phyloP scores from a whole-genome alignment of 148 eudicot species.

The Persicaria tinctoria region DNA sequence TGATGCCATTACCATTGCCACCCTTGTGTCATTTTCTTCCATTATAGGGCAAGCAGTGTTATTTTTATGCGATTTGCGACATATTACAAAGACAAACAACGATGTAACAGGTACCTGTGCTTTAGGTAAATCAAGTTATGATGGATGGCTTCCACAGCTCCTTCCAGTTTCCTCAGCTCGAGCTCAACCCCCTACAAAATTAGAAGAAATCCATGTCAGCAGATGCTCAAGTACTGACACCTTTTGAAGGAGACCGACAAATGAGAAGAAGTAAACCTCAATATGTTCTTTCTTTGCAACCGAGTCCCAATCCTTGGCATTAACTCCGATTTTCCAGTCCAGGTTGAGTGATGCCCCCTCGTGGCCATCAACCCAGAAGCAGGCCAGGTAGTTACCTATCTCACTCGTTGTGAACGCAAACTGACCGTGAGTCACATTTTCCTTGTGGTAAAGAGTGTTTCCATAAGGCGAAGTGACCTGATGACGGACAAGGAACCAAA shows the following conservation, averaged over 20 bases:
- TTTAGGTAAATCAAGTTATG: constrained; percentile 52
- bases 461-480: constrained; percentile 67
- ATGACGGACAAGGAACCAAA: neutral
- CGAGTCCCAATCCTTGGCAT: constrained; percentile 77
- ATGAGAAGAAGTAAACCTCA: constrained; percentile 14
- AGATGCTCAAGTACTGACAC: neutral
- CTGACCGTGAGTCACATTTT: constrained; percentile 57
- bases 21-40: neutral
- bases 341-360: constrained; percentile 39
- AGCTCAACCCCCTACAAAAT: constrained; percentile 63
- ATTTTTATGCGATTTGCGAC: too few species aligned
- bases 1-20: neutral
- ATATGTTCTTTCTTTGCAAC: constrained; percentile 73
- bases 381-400: constrained; percentile 58
- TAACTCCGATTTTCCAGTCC: constrained; percentile 68
- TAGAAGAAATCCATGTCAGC: neutral
- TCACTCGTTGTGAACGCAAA: constrained; percentile 64
- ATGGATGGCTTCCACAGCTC: constrained; percentile 50
- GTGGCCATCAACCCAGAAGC: constrained; percentile 52
- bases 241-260: neutral
- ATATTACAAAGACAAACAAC: too few species aligned
- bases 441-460: constrained; percentile 41
- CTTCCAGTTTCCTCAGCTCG: constrained; percentile 73
- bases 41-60: neutral
- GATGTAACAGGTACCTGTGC: constrained; percentile 28